phyloP scores from a whole-genome alignment of 2,329 filamentous ascomycete genomes.

The Uncinocarpus reesii region DNA sequence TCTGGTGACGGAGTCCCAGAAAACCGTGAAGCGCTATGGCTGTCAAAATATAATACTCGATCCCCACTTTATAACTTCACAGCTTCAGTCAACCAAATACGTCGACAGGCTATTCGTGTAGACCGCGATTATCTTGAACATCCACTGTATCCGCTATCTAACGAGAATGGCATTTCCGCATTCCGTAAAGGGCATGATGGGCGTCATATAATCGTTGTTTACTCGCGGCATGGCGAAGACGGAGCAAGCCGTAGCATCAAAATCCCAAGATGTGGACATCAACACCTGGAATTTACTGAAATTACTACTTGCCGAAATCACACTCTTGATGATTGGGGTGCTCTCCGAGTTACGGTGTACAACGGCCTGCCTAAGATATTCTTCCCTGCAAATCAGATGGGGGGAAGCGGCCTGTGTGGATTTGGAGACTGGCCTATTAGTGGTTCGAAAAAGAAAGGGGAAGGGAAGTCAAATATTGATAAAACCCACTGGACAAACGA shows the following conservation, averaged over 20 bases:
- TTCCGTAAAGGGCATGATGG: slow-evolving; percentile 33
- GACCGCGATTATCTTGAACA: slow-evolving; percentile 35
- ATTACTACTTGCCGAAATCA: slow-evolving; percentile 27
- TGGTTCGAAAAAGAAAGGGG: slow-evolving; percentile 1
- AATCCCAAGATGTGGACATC: slow-evolving; percentile 37
- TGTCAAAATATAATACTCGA: slow-evolving; percentile 40
- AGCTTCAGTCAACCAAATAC: slow-evolving; percentile 42
- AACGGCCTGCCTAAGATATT: slow-evolving; percentile 21
- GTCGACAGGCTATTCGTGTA: slow-evolving; percentile 34
- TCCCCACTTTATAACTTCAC: slow-evolving; percentile 44
- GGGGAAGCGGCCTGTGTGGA: slow-evolving; percentile 20
- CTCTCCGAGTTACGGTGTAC: slow-evolving; percentile 18
- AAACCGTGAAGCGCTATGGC: slow-evolving; percentile 50
- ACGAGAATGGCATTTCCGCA: slow-evolving; percentile 35
- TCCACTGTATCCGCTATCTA: slow-evolving; percentile 36
- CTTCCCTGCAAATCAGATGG: slow-evolving; percentile 19
- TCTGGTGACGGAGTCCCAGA: slow-evolving; percentile 40
- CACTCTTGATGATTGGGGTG: slow-evolving; percentile 18
- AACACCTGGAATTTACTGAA: slow-evolving; percentile 29
- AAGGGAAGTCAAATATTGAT: background rate
- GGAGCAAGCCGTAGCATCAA: slow-evolving; percentile 37
- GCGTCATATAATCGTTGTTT: slow-evolving; percentile 30
- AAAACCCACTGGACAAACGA: background rate
- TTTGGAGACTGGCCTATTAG: slow-evolving; percentile 4
- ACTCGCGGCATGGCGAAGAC: slow-evolving; percentile 36